Percentiles rank a stretch among this genome's conserved stretches.
phyloP scores from a whole-genome alignment of 305 asterid species.

The Fraxinus xanthoxyloides region DNA sequence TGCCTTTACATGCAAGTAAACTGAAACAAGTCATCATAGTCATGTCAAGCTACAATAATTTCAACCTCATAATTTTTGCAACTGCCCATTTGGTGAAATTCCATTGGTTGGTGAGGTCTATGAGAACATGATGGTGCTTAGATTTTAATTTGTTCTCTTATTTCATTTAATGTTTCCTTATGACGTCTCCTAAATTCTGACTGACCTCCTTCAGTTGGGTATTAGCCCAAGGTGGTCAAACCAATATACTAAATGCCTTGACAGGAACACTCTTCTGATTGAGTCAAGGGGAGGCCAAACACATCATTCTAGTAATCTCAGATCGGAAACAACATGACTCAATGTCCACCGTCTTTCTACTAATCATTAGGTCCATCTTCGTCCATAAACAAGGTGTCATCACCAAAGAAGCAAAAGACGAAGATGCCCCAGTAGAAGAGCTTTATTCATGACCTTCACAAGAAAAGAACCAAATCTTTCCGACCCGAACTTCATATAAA shows the following conservation, averaged over 20 bases:
- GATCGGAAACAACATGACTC: not conserved
- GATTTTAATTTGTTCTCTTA: not conserved
- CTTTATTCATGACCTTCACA: not conserved
- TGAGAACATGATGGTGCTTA: not conserved
- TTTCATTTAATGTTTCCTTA: not conserved
- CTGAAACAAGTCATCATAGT: too few species aligned
- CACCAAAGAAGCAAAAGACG: not conserved
- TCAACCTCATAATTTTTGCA: not conserved
- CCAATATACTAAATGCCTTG: not conserved
- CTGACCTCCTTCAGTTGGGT: not conserved
- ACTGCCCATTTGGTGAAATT: not conserved
- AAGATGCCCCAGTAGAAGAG: not conserved
- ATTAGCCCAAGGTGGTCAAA: not conserved
- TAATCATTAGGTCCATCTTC: not conserved
- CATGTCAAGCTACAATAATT: not conserved
- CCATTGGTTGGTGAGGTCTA: not conserved
- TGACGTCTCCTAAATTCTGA: not conserved
- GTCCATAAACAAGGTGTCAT: not conserved
- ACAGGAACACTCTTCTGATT: not conserved
- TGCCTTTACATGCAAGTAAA: too few species aligned
- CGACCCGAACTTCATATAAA: not conserved
- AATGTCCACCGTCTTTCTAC: not conserved
- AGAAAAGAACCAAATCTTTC: not conserved
- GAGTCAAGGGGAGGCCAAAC: not conserved
- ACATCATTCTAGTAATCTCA: not conserved